Evolutionary conservation across 495 filamentous ascomycete genomes (phyloP).

Genomic region (Hypoxylon intermedium): DNA sequence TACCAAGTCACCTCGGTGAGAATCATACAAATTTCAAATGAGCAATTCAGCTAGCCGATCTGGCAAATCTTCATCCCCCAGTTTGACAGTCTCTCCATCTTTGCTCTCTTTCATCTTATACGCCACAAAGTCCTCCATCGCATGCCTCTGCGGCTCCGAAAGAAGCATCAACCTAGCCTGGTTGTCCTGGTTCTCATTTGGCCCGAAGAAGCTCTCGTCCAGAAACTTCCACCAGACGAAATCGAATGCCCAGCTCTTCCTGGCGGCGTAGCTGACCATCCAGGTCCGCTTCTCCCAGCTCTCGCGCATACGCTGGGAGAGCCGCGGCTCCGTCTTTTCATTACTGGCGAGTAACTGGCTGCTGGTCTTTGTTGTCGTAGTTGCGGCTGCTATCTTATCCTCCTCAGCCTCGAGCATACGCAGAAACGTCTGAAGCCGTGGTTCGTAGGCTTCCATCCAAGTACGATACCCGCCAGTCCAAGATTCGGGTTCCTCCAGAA

Average conservation of each 20-base stretch:
- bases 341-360: background rate
- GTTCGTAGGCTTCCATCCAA: no score
- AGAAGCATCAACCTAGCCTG: background rate
- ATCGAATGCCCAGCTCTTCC: constrained; percentile 46
- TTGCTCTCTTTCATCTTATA: no score
- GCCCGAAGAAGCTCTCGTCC: constrained; percentile 40
- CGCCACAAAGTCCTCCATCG: constrained; percentile 10
- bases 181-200: constrained; percentile 7
- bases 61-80: no score
- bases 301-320: constrained; percentile 38
- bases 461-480: no score
- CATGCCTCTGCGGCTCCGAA: constrained; percentile 13
- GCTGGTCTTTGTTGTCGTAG: background rate
- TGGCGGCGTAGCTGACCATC: constrained; percentile 43
- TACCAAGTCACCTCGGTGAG: no score
- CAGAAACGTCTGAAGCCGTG: no score
- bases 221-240: constrained; percentile 37
- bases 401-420: constrained; percentile 43
- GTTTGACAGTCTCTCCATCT: no score
- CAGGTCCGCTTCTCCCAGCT: constrained; percentile 41
- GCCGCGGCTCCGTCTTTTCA: background rate
- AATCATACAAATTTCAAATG: no score
- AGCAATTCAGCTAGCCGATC: no score
- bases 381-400: constrained; percentile 4
- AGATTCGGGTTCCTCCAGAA: no score